A percentile compares a stretch with the other conserved stretches of the same genome.
These are phyloP conservation scores for Prunus yedoensis DNA, from an alignment of 331 rosid genomes.

Conservation along the genomic window DNA sequence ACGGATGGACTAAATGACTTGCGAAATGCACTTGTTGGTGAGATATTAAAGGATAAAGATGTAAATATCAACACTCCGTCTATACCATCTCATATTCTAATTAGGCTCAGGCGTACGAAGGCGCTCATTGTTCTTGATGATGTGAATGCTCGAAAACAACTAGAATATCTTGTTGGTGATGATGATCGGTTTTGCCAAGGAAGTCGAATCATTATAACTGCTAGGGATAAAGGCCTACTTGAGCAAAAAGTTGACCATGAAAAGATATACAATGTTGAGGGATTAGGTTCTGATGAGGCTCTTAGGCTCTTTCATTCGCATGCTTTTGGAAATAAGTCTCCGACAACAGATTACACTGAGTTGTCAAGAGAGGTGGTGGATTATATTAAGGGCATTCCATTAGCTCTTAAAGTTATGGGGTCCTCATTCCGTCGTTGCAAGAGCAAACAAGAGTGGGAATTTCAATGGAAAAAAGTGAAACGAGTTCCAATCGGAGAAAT, in stretches of 20 bases:
- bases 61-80: neutral
- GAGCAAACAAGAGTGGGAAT: neutral
- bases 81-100: accelerated
- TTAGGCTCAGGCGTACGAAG: no score
- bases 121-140: no score
- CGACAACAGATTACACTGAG: neutral
- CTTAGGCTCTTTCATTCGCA: neutral
- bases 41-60: neutral
- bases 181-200: no score
- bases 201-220: no score
- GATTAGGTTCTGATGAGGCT: neutral
- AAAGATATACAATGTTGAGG: neutral
- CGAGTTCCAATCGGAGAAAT: neutral
- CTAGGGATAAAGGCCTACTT: no score
- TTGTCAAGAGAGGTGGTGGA: neutral
- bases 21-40: neutral
- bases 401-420: slow-evolving; percentile 7
- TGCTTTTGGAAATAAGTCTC: neutral
- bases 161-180: no score
- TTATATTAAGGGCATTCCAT: slow-evolving; percentile 20
- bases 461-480: neutral
- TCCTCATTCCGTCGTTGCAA: no score
- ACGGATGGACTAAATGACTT: neutral
- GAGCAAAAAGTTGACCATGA: no score
- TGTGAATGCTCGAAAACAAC: accelerated